phyloP scores from a whole-genome alignment of 2,329 filamentous ascomycete species.

The Thermoascus crustaceus region DNA sequence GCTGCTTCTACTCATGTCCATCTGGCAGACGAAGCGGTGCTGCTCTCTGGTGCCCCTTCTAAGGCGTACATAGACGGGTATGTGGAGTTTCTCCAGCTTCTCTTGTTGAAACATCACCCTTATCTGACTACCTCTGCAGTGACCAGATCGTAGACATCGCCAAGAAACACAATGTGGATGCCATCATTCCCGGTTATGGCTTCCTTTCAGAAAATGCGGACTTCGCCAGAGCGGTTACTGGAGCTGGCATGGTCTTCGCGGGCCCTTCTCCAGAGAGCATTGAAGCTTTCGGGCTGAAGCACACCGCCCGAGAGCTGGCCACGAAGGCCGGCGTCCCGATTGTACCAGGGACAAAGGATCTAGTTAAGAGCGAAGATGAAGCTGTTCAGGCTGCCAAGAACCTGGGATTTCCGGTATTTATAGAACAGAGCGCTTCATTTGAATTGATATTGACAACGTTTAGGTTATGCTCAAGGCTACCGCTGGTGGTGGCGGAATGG shows the following conservation, averaged over 20 bases:
- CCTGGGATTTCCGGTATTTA: neutral
- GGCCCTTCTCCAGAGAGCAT: conserved; percentile 51
- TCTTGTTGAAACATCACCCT: too few relatives aligned
- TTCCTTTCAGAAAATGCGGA: conserved; percentile 57
- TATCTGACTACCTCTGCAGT: conserved; percentile 6
- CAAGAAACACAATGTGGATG: conserved; percentile 42
- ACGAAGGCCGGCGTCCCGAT: conserved; percentile 46
- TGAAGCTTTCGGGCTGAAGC: conserved; percentile 51
- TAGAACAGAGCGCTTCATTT: neutral
- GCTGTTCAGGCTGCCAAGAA: conserved; percentile 34
- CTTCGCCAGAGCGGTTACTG: conserved; percentile 48
- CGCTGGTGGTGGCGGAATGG: conserved; percentile 74
- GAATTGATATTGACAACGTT: conserved; percentile 1
- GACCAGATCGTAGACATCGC: conserved; percentile 44
- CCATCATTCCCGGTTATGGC: conserved; percentile 60
- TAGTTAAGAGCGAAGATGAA: conserved; percentile 42
- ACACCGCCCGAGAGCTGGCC: conserved; percentile 48
- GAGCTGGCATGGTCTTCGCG: conserved; percentile 51
- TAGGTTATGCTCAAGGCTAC: conserved; percentile 69
- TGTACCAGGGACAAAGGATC: conserved; percentile 45
- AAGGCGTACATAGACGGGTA: conserved; percentile 41
- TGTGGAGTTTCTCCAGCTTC: neutral
- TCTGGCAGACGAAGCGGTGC: conserved; percentile 45
- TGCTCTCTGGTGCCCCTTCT: conserved; percentile 41
- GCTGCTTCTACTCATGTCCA: conserved; percentile 47